These are phyloP conservation scores for Triticum turgidum DNA, from an alignment of 176 grass and related monocot genomes.

Conservation along the genomic window DNA sequence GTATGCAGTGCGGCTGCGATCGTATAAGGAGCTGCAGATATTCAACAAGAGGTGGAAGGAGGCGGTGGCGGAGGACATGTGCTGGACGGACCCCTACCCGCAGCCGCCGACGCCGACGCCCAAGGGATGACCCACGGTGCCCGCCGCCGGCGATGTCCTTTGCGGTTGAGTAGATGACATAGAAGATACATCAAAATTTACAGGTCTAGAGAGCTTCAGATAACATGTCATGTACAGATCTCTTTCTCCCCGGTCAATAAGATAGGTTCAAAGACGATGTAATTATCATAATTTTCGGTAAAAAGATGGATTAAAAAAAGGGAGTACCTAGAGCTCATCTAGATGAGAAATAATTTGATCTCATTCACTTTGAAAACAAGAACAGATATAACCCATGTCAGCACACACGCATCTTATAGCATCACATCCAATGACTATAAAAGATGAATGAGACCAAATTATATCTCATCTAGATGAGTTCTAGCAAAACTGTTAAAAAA, in stretches of 20 bases:
- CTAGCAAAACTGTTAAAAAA: no score
- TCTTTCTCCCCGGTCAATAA: not conserved
- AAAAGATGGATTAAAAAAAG: not conserved
- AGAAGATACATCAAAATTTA: conserved; percentile 22
- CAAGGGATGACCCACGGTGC: conserved; percentile 4
- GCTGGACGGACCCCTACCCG: conserved; percentile 75
- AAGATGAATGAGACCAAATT: not conserved
- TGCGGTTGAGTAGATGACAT: not conserved
- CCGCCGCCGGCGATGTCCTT: not conserved
- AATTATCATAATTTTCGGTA: not conserved
- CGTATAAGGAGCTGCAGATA: conserved; percentile 61
- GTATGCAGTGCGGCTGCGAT: conserved; percentile 58
- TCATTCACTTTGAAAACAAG: no score
- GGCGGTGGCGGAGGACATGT: conserved; percentile 59
- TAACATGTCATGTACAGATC: conserved; percentile 29
- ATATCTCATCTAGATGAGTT: no score
- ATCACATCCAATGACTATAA: no score
- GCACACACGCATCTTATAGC: no score
- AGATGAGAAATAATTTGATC: no score
- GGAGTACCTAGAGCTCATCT: no score
- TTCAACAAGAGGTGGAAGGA: conserved; percentile 74
- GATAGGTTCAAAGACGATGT: conserved; percentile 1
- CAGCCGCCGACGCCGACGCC: conserved; percentile 14
- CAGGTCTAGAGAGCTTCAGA: not conserved
- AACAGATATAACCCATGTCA: no score